phyloP scores from a whole-genome alignment of 768 basidiomycete genomes.

The Terana coerulea region DNA sequence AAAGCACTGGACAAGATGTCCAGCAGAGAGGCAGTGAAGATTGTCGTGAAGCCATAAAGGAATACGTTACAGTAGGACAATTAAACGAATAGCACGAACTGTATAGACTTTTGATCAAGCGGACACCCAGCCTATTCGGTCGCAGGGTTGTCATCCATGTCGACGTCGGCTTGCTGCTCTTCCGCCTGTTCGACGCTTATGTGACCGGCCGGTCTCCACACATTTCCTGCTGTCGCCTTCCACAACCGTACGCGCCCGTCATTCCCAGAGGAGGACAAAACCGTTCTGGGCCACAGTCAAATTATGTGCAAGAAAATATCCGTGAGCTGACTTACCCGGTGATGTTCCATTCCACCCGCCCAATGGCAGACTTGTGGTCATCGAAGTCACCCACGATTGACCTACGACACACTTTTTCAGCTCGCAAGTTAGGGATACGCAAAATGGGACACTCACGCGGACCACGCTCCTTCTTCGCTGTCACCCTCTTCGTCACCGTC shows the following conservation, averaged over 20 bases:
- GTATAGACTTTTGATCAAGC: background rate
- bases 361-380: conserved; percentile 79
- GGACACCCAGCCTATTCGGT: conserved; percentile 27
- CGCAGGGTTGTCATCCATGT: conserved; percentile 39
- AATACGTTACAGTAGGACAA: background rate
- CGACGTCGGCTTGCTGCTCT: conserved; percentile 41
- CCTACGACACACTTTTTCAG: background rate
- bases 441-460: conserved; percentile 34
- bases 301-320: background rate
- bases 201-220: conserved; percentile 81
- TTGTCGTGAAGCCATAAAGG: conserved; percentile 44
- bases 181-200: conserved; percentile 77
- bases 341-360: conserved; percentile 93
- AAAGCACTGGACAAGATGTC: conserved; percentile 65
- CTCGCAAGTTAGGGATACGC: background rate
- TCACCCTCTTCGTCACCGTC: conserved; percentile 30
- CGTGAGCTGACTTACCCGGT: conserved; percentile 55
- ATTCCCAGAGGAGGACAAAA: conserved; percentile 80
- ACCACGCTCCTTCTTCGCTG: conserved; percentile 61
- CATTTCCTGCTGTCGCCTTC: conserved; percentile 80
- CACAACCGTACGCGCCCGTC: conserved; percentile 79
- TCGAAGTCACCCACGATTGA: conserved; percentile 79
- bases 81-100: background rate
- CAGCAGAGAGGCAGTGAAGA: conserved; percentile 49
- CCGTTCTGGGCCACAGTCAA: conserved; percentile 46